Base-by-base conservation (phyloP, 768 basidiomycete genomes). In the Suillus brevipes region DNA sequence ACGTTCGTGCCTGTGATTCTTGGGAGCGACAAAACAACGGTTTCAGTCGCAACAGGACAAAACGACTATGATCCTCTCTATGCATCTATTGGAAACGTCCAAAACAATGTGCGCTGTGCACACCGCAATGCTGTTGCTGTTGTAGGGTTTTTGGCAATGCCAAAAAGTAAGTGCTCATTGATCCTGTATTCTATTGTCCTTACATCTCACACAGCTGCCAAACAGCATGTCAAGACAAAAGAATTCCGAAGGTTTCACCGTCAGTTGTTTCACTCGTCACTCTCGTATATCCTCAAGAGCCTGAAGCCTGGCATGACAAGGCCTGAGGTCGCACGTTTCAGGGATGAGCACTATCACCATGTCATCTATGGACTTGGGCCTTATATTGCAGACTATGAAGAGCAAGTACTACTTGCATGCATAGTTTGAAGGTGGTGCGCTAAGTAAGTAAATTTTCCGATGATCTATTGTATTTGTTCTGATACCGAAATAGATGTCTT, bases 111-210 rank as follows among this genome's bases (percentile, higher is more conserved):
- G 13, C 53, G 38, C 8, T 23, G 28, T 25, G 65, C 66, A 6
- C 67, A 68, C 23, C 42, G 18, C 2, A 50, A 65, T 58, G 60
- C 50, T 3, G 45, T 67, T 6, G 61, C 64, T 0, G 64, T 76
- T 8, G 62, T 78, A n/a, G 77, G 69, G 0, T 79, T 80, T 64
- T 64, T 75, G 31, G 65, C 72, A 8, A 75, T 77, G 38, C 70
- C 74, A 1, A 75, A 75, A 71, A 69, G 74, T 78, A 65, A 43
- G 69, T 69, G 14, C 60, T 9, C 23, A 36, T n/a, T 34, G 3
- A 62, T 56, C 6, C 25, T 14, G 9, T 23, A 6, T 23, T 6
- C 6, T 10, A 34, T 61, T 37, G 28, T 47, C n/a, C 37, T 50
- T 37, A 43, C 59, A 4, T 43, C 34, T 40, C 2, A 16, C 13